A percentile compares a stretch with the other conserved stretches of the same genome.
Conservation (phyloP, 495 filamentous ascomycete species). For the Neurospora intermedia region DNA sequence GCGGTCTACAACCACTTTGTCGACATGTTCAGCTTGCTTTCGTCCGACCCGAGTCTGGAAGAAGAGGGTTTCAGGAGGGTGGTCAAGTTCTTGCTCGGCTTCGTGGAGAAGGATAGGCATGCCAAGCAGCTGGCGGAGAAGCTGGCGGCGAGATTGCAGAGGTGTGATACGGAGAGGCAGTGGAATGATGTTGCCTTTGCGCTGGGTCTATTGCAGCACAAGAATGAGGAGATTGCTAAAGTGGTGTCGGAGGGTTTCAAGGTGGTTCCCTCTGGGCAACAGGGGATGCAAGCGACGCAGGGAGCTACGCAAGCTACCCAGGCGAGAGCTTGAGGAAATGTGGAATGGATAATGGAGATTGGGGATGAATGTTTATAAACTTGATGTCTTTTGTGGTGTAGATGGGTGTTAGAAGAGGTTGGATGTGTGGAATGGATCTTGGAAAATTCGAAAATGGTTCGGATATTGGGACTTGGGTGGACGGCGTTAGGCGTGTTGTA, state of each 20-base stretch:
- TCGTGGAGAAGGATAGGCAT: conserved; percentile 99
- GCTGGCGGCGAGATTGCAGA: conserved; percentile 71
- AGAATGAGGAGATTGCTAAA: conserved; percentile 95
- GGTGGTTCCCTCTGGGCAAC: conserved; percentile 49
- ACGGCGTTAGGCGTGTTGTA: not conserved
- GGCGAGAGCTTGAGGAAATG: not conserved
- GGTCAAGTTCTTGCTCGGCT: conserved; percentile 83
- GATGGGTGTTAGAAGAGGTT: not conserved
- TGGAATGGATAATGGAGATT: not conserved
- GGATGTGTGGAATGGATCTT: not conserved
- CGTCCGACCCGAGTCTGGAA: conserved; percentile 68
- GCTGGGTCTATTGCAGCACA: conserved; percentile 79
- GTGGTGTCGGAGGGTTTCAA: conserved; percentile 74
- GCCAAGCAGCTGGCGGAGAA: conserved; percentile 93
- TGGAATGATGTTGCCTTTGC: conserved; percentile 97
- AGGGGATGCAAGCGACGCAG: not conserved
- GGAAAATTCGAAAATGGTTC: not conserved
- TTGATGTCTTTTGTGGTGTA: not conserved
- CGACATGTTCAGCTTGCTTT: conserved; percentile 93
- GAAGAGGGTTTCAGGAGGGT: conserved; percentile 78
- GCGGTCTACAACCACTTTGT: conserved; percentile 99
- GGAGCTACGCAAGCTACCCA: not conserved
- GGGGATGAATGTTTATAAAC: not conserved
- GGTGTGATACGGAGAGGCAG: conserved; percentile 86
- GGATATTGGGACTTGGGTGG: not conserved